Percentiles rank a stretch among this genome's conserved stretches.
phyloP scores from a whole-genome alignment of 2,329 filamentous ascomycete genomes.

The Epichloe sylvatica region DNA sequence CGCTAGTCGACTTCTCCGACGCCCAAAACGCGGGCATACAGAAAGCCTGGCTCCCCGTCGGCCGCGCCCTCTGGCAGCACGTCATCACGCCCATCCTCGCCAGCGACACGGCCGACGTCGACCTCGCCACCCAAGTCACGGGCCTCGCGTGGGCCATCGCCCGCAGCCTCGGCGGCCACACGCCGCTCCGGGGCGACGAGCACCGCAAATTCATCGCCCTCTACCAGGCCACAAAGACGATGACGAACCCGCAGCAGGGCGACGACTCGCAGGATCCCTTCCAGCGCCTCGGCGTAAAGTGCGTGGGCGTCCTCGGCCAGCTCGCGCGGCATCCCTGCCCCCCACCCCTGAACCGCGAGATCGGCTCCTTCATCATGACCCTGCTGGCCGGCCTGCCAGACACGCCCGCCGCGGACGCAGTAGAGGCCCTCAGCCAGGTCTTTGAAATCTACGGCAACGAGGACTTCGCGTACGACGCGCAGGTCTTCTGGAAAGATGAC shows the following conservation, averaged over 20 bases:
- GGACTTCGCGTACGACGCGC: conserved; percentile 39
- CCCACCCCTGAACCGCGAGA: conserved; percentile 41
- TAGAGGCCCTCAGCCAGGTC: conserved; percentile 52
- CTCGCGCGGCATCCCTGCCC: conserved; percentile 44
- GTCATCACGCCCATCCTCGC: conserved; percentile 43
- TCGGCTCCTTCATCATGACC: conserved; percentile 48
- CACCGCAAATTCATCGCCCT: conserved; percentile 51
- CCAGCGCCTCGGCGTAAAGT: conserved; percentile 50
- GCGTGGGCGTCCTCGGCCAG: conserved; percentile 51
- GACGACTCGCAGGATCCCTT: conserved; percentile 36
- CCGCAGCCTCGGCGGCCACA: conserved; percentile 36
- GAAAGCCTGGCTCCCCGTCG: conserved; percentile 38
- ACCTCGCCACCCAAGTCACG: conserved; percentile 47
- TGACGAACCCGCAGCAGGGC: conserved; percentile 8
- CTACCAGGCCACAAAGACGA: conserved; percentile 41
- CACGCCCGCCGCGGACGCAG: conserved; percentile 40
- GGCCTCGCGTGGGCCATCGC: conserved; percentile 53
- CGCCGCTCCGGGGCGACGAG: conserved; percentile 37
- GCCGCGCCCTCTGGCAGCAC: conserved; percentile 42
- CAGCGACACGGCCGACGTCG: conserved; percentile 47
- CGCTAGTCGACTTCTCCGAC: conserved; percentile 44
- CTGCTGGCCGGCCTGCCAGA: conserved; percentile 37
- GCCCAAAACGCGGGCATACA: conserved; percentile 38
- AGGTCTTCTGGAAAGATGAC: conserved; percentile 50
- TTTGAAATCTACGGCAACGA: conserved; percentile 56